These are phyloP conservation scores for Colletotrichum euphorbiae DNA, from an alignment of 2,329 filamentous ascomycete species.

Conservation along the genomic window DNA sequence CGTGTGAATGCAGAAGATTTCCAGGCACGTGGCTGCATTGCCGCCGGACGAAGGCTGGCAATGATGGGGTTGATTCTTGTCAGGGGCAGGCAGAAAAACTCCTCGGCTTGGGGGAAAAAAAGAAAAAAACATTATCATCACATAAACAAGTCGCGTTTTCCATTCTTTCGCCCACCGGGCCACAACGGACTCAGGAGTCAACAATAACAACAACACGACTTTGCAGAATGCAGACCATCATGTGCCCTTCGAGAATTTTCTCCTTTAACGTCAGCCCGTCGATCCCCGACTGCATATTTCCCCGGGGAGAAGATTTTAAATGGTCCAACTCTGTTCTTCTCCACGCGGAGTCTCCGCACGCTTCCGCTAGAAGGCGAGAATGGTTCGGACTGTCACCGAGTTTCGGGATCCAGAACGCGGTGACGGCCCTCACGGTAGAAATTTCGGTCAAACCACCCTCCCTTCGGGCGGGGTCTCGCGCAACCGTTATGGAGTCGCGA, in stretches of 20 bases:
- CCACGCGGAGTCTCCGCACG: constrained; percentile 26
- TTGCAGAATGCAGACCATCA: constrained; percentile 15
- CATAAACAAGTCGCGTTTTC: background rate
- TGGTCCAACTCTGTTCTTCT: constrained; percentile 20
- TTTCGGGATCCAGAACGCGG: constrained; percentile 26
- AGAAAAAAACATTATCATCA: background rate
- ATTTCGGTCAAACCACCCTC: constrained; percentile 27
- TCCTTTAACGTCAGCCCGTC: constrained; percentile 18
- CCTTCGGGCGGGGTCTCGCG: constrained; percentile 21
- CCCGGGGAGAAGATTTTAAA: constrained; percentile 4
- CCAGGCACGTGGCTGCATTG: constrained; percentile 1
- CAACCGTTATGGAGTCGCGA: constrained; percentile 23
- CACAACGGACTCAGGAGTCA: background rate
- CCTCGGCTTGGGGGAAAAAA: background rate
- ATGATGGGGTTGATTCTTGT: background rate
- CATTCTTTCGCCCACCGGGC: background rate
- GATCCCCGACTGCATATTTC: background rate
- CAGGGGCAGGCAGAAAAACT: background rate
- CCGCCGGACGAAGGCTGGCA: background rate
- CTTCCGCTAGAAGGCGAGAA: constrained; percentile 2
- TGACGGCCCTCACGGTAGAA: constrained; percentile 17
- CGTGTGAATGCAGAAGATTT: constrained; percentile 5
- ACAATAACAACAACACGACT: background rate
- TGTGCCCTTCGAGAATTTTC: constrained; percentile 22
- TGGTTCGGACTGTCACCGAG: constrained; percentile 25